Evolutionary conservation across 768 basidiomycete genomes (phyloP), one percentile per base, ranked within the genome.

Genomic region (Mycena polygramma): DNA sequence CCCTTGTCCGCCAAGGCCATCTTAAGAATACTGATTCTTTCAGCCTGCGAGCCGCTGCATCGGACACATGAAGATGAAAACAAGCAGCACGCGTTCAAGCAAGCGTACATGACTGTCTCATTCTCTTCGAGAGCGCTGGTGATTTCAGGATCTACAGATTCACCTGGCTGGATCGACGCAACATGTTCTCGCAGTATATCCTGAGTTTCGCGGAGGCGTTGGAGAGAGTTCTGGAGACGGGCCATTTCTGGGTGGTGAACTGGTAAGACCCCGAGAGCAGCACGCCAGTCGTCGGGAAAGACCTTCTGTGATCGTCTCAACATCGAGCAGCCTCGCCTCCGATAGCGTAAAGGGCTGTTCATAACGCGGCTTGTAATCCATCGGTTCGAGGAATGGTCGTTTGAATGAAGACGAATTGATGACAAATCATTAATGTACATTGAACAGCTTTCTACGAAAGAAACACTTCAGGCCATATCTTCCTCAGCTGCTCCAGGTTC

Each of bases 381-480:
- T 92, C 9, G 43, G 17, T 9, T 45, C 13, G 13, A 7, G 8
- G 41, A 10, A 41, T 10, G 41, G 10, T 41, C 41, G 41, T 10
- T 10, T 41, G 41, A 15, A 41, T 41, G 9, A 41, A 41, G 41
- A 41, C 15, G 41, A 41, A 30, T 30, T 41, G 41, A 41, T 41
- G 41, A 41, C 41, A 2, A 41, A 41, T 41, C 41, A 30, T 30
- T 30, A 30, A 30, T 10, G 10, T 41, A 41, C 41, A 62, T 13
- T 62, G 30, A 30, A 30, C 30, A 30, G 6, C 30, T 30, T 6
- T 52, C 49, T 64, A 57, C 9, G 55, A 43, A 24, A 24, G 39
- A n/a, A 96, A 95, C 30, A 96, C 82, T 69, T 95, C 91, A 5
- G 88, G 82, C 95, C 95, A 96, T 20, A 94, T 83, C 14, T 74